Evolutionary conservation across 192 early-diverging fungal genomes (phyloP), one percentile per base, ranked within the genome.

Genomic region (Oehlia diaphana): DNA sequence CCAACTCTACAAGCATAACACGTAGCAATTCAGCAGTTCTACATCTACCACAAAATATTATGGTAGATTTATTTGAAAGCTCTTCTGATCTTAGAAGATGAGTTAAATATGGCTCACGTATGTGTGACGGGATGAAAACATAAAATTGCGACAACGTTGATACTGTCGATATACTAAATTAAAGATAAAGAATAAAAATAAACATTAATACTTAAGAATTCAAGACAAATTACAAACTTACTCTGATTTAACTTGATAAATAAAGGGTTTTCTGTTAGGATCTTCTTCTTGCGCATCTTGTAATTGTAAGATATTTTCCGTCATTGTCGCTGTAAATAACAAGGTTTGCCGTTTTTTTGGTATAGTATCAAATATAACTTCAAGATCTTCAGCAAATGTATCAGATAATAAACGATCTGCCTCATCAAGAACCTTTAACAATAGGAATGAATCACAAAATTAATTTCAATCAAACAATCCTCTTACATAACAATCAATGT

Each of bases 301-400:
- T 4, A 98, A 83, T 19, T 88, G 89, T 74, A 97, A 83, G 58
- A 99, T 98, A 49, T 90, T 92, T 13, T 92, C 88, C 4, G 97
- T 96, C 93, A 98, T 95, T 14, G 98, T 99, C 28, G 98, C 98
- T 12, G 96, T 96, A 82, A 98, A 99, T 73, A 99, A 80, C 28
- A 99, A 84, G 0, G 97, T 98, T 79, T 99, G 97, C 1, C 98
- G 90, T 68, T 93, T 90, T 66, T 89, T 85, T 4, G 98, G 97
- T 13, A 99, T 74, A 4, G 82, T 81, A 31, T 89, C 86, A 69
- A 99, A 87, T 76, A 99, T 96, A 0, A 88, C 84, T 10, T 84
- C 91, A 61, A 99, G 87, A 68, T 98, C 95, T 13, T 91, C 82
- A 9, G 92, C 89, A 89, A 99, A 99, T 3, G 93, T 94, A 9